phyloP scores from a whole-genome alignment of 2,329 filamentous ascomycete genomes.

The Ceratocystis cacaofunesta region DNA sequence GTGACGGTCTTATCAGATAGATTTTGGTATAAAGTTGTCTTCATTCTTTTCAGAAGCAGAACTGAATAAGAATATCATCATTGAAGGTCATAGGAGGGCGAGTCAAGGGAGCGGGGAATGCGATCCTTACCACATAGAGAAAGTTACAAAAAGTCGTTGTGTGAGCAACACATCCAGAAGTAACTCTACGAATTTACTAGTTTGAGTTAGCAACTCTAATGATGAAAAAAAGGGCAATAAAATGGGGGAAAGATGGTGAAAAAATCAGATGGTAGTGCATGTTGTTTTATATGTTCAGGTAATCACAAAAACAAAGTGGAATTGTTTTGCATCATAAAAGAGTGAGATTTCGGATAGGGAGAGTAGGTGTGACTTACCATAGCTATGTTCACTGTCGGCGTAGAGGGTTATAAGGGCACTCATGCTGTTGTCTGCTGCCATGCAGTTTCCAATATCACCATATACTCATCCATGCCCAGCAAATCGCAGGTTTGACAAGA shows the following conservation, averaged over 20 bases:
- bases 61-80: conserved; percentile 57
- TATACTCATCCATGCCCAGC: not conserved
- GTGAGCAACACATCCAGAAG: not conserved
- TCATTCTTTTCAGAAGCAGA: conserved; percentile 62
- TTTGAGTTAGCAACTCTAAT: not conserved
- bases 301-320: conserved; percentile 18
- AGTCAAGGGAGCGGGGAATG: not conserved
- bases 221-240: not conserved
- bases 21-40: conserved; percentile 44
- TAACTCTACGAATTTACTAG: not conserved
- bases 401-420: not conserved
- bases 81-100: conserved; percentile 23
- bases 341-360: not conserved
- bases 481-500: not conserved
- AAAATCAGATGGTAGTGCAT: conserved; percentile 63
- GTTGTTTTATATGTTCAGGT: conserved; percentile 36
- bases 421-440: no score
- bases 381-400: not conserved
- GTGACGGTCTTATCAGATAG: not conserved
- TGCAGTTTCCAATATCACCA: not conserved
- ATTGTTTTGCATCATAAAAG: conserved; percentile 16
- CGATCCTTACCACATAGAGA: not conserved
- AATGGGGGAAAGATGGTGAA: not conserved
- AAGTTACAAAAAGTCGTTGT: not conserved
- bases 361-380: not conserved